Conservation (phyloP, 495 filamentous ascomycete genomes). For the Parachaetomium inaequale region DNA sequence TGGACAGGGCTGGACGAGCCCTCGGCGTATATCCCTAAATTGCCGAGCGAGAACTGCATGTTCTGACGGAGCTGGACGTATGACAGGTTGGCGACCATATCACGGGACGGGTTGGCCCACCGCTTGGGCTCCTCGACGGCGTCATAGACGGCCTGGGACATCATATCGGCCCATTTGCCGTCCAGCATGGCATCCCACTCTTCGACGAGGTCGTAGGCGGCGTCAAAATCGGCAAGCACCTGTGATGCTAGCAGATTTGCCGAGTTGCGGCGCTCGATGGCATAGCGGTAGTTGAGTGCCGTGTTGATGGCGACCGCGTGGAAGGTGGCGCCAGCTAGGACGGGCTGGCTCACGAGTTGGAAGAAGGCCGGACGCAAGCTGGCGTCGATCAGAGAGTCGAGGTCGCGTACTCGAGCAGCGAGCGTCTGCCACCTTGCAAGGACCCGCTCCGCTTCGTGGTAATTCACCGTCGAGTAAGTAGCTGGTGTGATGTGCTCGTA, state of each 20-base stretch:
- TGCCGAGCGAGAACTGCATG: constrained; percentile 50
- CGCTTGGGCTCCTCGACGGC: constrained; percentile 34
- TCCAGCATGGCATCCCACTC: constrained; percentile 53
- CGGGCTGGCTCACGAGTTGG: constrained; percentile 58
- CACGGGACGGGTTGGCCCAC: constrained; percentile 56
- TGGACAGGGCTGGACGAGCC: constrained; percentile 49
- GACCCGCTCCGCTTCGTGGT: constrained; percentile 57
- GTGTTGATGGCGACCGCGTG: constrained; percentile 47
- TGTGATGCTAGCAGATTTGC: constrained; percentile 52
- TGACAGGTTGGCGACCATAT: constrained; percentile 48
- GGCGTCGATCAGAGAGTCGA: constrained; percentile 42
- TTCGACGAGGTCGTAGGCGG: constrained; percentile 52
- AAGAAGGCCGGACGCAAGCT: constrained; percentile 50
- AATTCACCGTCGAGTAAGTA: constrained; percentile 53
- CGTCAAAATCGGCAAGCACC: constrained; percentile 51
- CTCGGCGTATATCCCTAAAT: constrained; percentile 58
- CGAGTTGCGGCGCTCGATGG: constrained; percentile 53
- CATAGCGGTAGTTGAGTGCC: constrained; percentile 52
- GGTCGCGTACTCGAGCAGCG: constrained; percentile 37
- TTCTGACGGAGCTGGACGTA: constrained; percentile 43
- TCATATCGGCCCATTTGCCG: constrained; percentile 65
- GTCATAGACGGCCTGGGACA: constrained; percentile 41
- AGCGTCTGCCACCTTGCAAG: constrained; percentile 51
- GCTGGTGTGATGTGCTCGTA: constrained; percentile 53
- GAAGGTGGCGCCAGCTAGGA: constrained; percentile 49